Evolutionary conservation across 768 basidiomycete species (phyloP), one percentile per base, ranked within the genome.

Genomic region (Serendipita indica): DNA sequence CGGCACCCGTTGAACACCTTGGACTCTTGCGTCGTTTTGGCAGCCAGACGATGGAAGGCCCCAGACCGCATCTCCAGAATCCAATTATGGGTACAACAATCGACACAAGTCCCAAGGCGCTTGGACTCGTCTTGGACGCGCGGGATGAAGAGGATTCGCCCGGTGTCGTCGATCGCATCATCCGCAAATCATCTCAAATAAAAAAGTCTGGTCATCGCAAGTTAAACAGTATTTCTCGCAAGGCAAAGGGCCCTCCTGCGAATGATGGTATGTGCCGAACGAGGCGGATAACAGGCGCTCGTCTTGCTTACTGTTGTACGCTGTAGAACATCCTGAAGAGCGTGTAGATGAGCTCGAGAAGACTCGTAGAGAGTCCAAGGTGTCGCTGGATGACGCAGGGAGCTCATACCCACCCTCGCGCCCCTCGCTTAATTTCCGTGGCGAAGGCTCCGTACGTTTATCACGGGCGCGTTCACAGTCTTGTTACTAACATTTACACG

Each of bases 391-490:
- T 10, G 85, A 87, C 2, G 75, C 77, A 14, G 67, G 74, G 20
- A 59, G 61, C 1, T 70, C 74, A 4, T 34, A 57, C 20, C 57
- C 58, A 22, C 45, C 61, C 4, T 62, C 72, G 33, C 74, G 79
- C 25, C 75, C 80, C 3, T 64, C 75, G 3, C 65, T 78, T 39
- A 72, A 69, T 7, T 84, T 86, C 64, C 76, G 77, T 37, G 84
- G 82, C 13, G 77, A 80, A 63, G 80, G 81, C 62, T 88, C 89
- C 14, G 88, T 89, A 67, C 64, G 82, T 71, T 57, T 39, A 62
- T 34, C 28, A 49, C 43, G 41, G 58, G 22, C 60, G 60, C 54
- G 27, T 58, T 59, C 14, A 39, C 27, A 16, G 33, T 3, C 20
- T 62, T 2, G 10, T 46, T 33, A 57, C 41, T 39, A 58, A 52